phyloP scores from a whole-genome alignment of 2,329 filamentous ascomycete species.

The Pseudogymnoascus sp. region DNA sequence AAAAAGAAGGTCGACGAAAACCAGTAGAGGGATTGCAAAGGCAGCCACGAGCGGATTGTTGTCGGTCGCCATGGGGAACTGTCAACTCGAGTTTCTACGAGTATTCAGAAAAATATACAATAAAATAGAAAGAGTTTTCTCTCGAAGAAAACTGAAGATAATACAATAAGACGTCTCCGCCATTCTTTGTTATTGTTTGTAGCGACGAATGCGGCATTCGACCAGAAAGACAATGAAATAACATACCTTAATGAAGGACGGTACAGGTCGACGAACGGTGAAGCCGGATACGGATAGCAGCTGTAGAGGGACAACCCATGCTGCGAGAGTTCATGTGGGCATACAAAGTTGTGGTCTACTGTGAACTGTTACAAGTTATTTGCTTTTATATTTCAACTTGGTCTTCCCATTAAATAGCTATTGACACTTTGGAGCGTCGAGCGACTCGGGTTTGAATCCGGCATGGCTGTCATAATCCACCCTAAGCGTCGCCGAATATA shows the following conservation, averaged over 20 bases:
- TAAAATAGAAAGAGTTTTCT: background rate
- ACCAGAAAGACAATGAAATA: background rate
- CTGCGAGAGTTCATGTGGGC: background rate
- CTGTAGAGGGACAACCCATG: background rate
- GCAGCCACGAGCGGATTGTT: background rate
- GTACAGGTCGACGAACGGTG: background rate
- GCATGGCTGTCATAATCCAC: slow-evolving; percentile 72
- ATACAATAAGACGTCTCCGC: background rate
- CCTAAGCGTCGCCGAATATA: slow-evolving; percentile 69
- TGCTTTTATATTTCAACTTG: background rate
- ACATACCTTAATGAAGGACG: background rate
- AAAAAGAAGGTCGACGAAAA: no score
- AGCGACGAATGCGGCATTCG: background rate
- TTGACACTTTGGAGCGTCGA: slow-evolving; percentile 87
- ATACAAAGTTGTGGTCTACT: background rate
- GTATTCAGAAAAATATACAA: background rate
- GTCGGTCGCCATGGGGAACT: background rate
- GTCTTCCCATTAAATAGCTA: slow-evolving; percentile 64
- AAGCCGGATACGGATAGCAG: background rate
- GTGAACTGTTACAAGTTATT: background rate
- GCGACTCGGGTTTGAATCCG: slow-evolving; percentile 74
- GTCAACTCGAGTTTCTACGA: background rate
- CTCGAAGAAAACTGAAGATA: background rate
- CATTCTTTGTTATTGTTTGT: background rate
- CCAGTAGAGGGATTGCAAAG: no score